Evolutionary conservation across 495 filamentous ascomycete genomes (phyloP).

Genomic region (Xylaria grammica): DNA sequence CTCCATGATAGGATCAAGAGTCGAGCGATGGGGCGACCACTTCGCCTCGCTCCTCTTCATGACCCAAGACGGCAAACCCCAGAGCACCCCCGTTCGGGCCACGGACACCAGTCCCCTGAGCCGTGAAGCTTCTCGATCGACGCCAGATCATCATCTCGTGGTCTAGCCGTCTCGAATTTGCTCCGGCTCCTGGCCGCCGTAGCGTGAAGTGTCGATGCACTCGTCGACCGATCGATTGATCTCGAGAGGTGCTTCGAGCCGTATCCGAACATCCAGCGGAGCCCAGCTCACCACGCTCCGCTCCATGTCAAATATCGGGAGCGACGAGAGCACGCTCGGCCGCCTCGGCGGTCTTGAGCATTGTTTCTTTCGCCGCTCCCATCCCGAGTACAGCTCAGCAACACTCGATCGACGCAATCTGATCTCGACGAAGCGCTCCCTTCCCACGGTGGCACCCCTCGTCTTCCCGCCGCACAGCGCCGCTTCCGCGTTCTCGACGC

Average conservation of each 20-base stretch:
- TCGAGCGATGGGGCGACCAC: conserved; percentile 20
- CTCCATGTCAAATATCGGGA: not conserved
- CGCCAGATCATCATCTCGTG: not conserved
- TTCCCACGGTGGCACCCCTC: conserved; percentile 21
- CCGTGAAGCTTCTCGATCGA: conserved; percentile 15
- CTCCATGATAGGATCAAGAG: conserved; percentile 21
- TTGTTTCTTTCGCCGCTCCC: not conserved
- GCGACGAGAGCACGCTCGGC: conserved; percentile 17
- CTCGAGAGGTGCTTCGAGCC: conserved; percentile 22
- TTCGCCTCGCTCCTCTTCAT: conserved; percentile 24
- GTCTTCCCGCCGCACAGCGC: conserved; percentile 12
- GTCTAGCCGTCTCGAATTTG: conserved; percentile 16
- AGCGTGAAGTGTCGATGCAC: conserved; percentile 12
- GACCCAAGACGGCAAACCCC: conserved; percentile 19
- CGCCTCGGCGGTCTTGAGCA: conserved; percentile 20
- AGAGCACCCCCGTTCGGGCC: conserved; percentile 17
- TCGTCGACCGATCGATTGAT: conserved; percentile 20
- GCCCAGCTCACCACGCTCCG: not conserved
- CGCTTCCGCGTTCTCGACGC: conserved; percentile 13
- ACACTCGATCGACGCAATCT: conserved; percentile 18
- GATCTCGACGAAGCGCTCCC: conserved; percentile 24
- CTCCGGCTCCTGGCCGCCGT: conserved; percentile 12
- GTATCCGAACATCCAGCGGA: conserved; percentile 8
- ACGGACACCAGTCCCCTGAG: conserved; percentile 14
- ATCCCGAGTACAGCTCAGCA: conserved; percentile 18